Evolutionary conservation across 441 rosid genomes (phyloP).

Genomic region (Rhodomyrtus psidioides): DNA sequence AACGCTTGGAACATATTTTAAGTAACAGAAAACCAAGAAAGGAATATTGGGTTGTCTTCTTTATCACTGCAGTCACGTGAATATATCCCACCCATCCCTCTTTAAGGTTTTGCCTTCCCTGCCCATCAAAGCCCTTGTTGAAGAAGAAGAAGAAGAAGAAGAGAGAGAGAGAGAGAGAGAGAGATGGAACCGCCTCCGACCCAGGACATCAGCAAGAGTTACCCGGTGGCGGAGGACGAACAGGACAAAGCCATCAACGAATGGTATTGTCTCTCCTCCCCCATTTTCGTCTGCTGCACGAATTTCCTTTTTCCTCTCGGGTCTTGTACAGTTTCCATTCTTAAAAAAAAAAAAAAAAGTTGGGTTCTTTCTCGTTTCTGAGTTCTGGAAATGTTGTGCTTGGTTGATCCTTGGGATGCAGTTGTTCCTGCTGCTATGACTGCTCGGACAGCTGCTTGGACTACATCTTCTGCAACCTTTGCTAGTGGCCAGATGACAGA

Average conservation of each 20-base stretch:
- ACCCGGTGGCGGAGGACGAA: constrained; percentile 25
- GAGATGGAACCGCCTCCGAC: constrained; percentile 47
- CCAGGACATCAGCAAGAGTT: constrained; percentile 26
- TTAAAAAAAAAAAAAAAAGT: not conserved
- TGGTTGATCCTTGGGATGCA: constrained; percentile 17
- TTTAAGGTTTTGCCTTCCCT: not conserved
- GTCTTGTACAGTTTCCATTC: not conserved
- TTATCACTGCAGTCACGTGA: not conserved
- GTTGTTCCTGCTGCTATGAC: constrained; percentile 52
- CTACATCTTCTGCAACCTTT: constrained; percentile 36
- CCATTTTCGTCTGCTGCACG: no score
- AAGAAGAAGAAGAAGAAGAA: not conserved
- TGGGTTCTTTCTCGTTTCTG: not conserved
- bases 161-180: not conserved
- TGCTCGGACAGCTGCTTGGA: constrained; percentile 40
- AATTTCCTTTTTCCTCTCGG: not conserved
- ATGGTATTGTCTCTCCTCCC: constrained; percentile 18
- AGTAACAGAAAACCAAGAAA: not conserved
- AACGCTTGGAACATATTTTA: not conserved
- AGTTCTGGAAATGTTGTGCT: not conserved
- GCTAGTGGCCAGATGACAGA: not conserved
- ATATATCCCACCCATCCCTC: not conserved
- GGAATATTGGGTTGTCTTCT: not conserved
- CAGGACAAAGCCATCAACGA: constrained; percentile 33
- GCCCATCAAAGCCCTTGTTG: not conserved